Percentiles rank a stretch among this genome's conserved stretches.
phyloP scores from a whole-genome alignment of 805 yeast genomes.

The Saturnispora saitoi region DNA sequence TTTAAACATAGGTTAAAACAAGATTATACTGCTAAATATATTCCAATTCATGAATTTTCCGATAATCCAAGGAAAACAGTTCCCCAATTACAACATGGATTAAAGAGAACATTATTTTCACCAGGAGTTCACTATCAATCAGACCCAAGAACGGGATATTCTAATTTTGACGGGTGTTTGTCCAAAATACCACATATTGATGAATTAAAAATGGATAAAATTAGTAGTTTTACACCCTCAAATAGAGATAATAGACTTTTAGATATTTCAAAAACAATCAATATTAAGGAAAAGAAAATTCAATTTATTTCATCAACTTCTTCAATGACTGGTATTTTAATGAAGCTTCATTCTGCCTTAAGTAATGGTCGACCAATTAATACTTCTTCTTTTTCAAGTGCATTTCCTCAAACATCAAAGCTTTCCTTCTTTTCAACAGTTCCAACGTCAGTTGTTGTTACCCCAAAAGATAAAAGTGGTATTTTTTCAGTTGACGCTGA shows the following conservation, averaged over 20 bases:
- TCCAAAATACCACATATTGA: slow-evolving; percentile 51
- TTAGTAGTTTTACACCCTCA: slow-evolving; percentile 53
- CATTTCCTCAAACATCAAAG: slow-evolving; percentile 31
- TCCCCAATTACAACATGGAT: slow-evolving; percentile 55
- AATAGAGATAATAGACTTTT: slow-evolving; percentile 52
- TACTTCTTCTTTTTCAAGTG: slow-evolving; percentile 35
- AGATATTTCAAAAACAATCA: slow-evolving; percentile 32
- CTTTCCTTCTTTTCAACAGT: slow-evolving; percentile 36
- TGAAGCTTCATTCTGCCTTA: slow-evolving; percentile 66
- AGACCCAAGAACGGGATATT: slow-evolving; percentile 70
- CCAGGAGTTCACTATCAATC: slow-evolving; percentile 74
- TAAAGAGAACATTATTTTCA: slow-evolving; percentile 65
- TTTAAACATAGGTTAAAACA: background rate
- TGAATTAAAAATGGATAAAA: slow-evolving; percentile 54
- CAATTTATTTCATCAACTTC: slow-evolving; percentile 74
- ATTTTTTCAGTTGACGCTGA: slow-evolving; percentile 65
- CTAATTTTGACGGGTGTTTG: slow-evolving; percentile 57
- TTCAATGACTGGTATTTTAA: slow-evolving; percentile 69
- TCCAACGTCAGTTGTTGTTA: slow-evolving; percentile 52
- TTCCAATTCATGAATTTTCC: slow-evolving; percentile 15
- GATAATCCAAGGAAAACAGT: slow-evolving; percentile 20
- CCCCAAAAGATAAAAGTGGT: slow-evolving; percentile 27
- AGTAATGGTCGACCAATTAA: slow-evolving; percentile 53
- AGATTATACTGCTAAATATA: slow-evolving; percentile 11
- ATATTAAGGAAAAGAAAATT: slow-evolving; percentile 15